Base-by-base conservation (phyloP, 495 filamentous ascomycete species). In the Podospora anserina region DNA sequence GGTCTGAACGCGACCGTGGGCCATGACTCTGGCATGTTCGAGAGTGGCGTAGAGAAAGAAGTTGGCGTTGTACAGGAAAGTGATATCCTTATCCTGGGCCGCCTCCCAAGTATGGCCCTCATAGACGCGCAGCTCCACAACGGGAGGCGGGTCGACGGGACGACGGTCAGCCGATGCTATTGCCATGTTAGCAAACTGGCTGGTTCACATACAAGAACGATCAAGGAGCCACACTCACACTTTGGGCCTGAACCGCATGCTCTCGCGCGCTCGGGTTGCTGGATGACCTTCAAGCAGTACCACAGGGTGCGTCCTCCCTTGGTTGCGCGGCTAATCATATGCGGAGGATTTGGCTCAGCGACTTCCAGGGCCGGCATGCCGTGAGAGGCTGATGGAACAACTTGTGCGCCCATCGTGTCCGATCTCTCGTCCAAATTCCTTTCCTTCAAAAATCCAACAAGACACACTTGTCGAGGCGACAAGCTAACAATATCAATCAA, bases 21-120 rank as follows among this genome's bases (percentile, higher is more conserved):
- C 92, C 72, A 97, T 93, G 19, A 88, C 86, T 13, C 95, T 91
- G 18, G 92, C 92, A 71, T 91, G 87, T 70, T 97, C 94, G 68
- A 99, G 85, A 0, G 94, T 96, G 7, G 93, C 93, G 74, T 91
- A 99, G 63, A 97, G 90, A 81, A 99, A 97, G 85, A 97, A 99
- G 79, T 96, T 97, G 75, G 94, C 94, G 74, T 96, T 94, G 80
- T 97, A 93, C 66, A 88, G 84, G 76, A 95, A 97, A 6, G 95
- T 98, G 73, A 97, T 91, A 71, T 95, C 91, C 66, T 87, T 88
- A 64, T 94, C 89, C 65, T 87, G 87, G 58, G 82, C 84, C 57
- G 72, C 73, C 64, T 82, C 79, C 69, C 80, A 81, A 0, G 73
- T 78, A n/a, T 91, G 87, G 28, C 91, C 92, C 75, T 97, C 91